Percentiles rank a stretch among this genome's conserved stretches.
Conservation (phyloP, 1,139 yeast species). For the Suhomyces bolitotheri region DNA sequence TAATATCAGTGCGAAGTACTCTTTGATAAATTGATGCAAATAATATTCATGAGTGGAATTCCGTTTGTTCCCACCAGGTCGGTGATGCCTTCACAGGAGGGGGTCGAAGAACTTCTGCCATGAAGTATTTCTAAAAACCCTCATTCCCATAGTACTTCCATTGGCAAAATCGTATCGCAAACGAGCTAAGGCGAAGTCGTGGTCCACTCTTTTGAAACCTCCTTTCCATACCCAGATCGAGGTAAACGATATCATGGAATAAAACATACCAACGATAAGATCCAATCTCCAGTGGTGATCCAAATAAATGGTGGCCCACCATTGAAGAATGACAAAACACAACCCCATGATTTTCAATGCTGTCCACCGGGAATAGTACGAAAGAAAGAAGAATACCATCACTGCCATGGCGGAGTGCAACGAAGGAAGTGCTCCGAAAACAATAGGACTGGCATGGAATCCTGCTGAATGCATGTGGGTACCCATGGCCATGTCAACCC, state of each 20-base stretch:
- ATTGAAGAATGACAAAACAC: slow-evolving; percentile 51
- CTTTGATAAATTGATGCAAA: too few species aligned
- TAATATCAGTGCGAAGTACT: too few species aligned
- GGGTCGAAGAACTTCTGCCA: slow-evolving; percentile 56
- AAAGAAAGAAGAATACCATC: slow-evolving; percentile 49
- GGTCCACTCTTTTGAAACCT: slow-evolving; percentile 26
- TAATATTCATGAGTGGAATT: too few species aligned
- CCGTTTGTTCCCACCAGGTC: too few species aligned
- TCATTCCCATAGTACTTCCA: slow-evolving; percentile 59
- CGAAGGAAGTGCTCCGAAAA: slow-evolving; percentile 71
- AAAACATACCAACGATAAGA: slow-evolving; percentile 52
- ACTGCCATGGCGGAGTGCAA: slow-evolving; percentile 66
- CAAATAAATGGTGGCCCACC: slow-evolving; percentile 76
- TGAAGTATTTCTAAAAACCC: slow-evolving; percentile 50
- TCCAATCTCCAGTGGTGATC: slow-evolving; percentile 74
- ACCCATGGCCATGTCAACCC: slow-evolving; percentile 64
- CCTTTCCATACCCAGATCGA: slow-evolving; percentile 28
- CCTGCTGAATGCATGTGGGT: slow-evolving; percentile 63
- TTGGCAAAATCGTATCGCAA: slow-evolving; percentile 33
- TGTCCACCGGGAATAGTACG: slow-evolving; percentile 43
- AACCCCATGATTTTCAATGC: slow-evolving; percentile 35
- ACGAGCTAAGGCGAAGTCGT: slow-evolving; percentile 33
- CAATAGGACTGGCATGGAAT: slow-evolving; percentile 66
- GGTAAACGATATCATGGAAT: slow-evolving; percentile 48
- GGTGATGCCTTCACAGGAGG: slow-evolving; percentile 8